Evolutionary conservation across 129 eudicot species (phyloP).

Genomic region (Kitagawia praeruptora): DNA sequence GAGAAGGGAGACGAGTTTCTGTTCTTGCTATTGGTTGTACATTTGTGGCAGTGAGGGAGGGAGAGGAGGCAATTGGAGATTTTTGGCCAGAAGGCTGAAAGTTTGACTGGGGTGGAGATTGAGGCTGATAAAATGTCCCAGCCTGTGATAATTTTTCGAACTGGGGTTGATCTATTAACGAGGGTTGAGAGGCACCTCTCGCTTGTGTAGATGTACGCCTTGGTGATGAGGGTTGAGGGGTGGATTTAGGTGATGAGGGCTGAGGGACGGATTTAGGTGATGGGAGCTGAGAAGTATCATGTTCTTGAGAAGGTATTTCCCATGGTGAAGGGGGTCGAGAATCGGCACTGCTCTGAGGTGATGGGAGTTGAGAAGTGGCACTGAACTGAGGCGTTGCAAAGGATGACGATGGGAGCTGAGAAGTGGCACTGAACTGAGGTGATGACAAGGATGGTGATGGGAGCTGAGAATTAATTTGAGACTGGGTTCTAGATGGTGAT

Average conservation of each 20-base stretch:
- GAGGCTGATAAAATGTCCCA: slow-evolving; percentile 25
- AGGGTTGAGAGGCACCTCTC: slow-evolving; percentile 8
- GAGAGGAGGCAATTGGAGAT: slow-evolving; percentile 22
- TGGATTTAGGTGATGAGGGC: slow-evolving; percentile 24
- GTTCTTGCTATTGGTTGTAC: slow-evolving; percentile 11
- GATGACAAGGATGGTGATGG: slow-evolving; percentile 23
- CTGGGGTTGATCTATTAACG: slow-evolving; percentile 26
- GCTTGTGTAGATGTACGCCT: slow-evolving; percentile 21
- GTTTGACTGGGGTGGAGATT: slow-evolving; percentile 25
- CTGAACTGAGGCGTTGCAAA: slow-evolving; percentile 14
- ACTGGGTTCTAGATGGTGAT: slow-evolving; percentile 14
- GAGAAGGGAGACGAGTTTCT: slow-evolving; percentile 9
- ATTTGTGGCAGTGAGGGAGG: slow-evolving; percentile 11
- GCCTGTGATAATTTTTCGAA: slow-evolving; percentile 14
- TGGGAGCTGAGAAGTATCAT: slow-evolving; percentile 10
- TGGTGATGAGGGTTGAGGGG: slow-evolving; percentile 26
- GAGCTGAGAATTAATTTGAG: slow-evolving; percentile 12
- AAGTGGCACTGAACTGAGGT: slow-evolving; percentile 10
- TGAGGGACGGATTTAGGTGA: slow-evolving; percentile 20
- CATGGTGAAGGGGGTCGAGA: slow-evolving; percentile 5
- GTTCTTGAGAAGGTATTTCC: neutral
- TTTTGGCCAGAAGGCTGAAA: slow-evolving; percentile 20
- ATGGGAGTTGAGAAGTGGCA: slow-evolving; percentile 1
- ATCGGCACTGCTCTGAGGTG: slow-evolving; percentile 9
- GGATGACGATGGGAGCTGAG: slow-evolving; percentile 29